A percentile compares a stretch with the other conserved stretches of the same genome.
Conservation (phyloP, 306 rosid genomes). For the Cicer arietinum region DNA sequence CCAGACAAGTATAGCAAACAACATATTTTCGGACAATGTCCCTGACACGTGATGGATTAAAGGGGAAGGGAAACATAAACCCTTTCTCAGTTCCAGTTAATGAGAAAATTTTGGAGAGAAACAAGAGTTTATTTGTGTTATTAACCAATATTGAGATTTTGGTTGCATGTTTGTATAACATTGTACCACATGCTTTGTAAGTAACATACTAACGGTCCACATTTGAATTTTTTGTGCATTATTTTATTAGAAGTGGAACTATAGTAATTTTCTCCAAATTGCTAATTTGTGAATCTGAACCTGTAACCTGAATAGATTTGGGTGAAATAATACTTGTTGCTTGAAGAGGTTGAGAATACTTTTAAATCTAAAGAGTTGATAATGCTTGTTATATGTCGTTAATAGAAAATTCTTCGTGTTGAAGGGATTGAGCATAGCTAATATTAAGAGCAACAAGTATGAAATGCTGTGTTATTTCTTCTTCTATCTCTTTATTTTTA, state of each 20-base stretch:
- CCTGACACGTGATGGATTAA: constrained; percentile 8
- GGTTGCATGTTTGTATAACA: constrained; percentile 11
- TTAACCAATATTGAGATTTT: constrained; percentile 21
- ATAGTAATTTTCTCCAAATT: constrained; percentile 2
- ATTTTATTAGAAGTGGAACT: constrained; percentile 13
- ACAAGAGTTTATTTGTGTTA: constrained; percentile 18
- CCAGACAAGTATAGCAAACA: constrained; percentile 23
- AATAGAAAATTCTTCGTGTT: no score
- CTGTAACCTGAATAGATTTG: not conserved
- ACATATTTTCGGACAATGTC: constrained; percentile 5
- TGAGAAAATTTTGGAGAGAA: not conserved
- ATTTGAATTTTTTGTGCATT: not conserved
- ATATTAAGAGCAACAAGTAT: no score
- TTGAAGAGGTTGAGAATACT: no score
- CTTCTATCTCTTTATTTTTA: no score
- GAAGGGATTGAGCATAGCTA: no score
- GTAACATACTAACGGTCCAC: constrained; percentile 24
- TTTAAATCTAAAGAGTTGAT: no score
- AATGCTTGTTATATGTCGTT: no score
- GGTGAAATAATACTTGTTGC: no score
- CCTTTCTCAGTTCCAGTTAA: not conserved
- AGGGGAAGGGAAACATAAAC: constrained; percentile 35
- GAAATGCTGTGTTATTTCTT: no score
- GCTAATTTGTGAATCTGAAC: constrained; percentile 9
- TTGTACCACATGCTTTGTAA: constrained; percentile 19